Evolutionary conservation across 129 eudicot species (phyloP).

Genomic region (Silybum marianum): DNA sequence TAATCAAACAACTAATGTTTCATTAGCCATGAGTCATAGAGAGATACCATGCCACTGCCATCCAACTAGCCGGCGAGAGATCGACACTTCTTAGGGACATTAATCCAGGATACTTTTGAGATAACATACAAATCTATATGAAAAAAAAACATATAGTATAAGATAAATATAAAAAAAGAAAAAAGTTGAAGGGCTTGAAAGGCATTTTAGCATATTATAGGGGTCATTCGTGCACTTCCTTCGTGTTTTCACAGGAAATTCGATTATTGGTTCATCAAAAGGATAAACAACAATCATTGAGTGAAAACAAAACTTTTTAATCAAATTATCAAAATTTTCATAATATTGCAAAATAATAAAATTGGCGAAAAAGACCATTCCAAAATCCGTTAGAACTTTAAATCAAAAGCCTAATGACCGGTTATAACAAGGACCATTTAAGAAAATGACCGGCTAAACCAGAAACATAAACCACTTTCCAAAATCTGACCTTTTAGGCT

Average conservation of each 20-base stretch:
- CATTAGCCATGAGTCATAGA: background rate
- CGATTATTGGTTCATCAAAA: background rate
- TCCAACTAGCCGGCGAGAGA: conserved; percentile 90
- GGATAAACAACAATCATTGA: background rate
- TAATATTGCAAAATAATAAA: no score
- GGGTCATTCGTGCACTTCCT: background rate
- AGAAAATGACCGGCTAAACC: background rate
- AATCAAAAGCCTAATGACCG: background rate
- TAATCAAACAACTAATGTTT: background rate
- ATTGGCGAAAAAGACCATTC: no score
- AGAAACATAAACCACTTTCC: background rate
- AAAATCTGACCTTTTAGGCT: background rate
- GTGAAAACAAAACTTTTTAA: conserved; percentile 1
- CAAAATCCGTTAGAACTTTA: no score
- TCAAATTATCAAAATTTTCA: no score
- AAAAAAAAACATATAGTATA: background rate
- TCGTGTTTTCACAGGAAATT: conserved; percentile 23
- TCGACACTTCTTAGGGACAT: conserved; percentile 82
- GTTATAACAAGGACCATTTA: background rate
- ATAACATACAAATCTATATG: conserved; percentile 56
- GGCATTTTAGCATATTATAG: background rate
- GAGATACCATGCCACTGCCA: conserved; percentile 73
- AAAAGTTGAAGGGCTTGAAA: background rate
- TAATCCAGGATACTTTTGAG: conserved; percentile 69
- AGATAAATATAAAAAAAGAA: background rate